Evolutionary conservation across 805 yeast genomes (phyloP).

Genomic region (Cyberlindnera subsufficiens): DNA sequence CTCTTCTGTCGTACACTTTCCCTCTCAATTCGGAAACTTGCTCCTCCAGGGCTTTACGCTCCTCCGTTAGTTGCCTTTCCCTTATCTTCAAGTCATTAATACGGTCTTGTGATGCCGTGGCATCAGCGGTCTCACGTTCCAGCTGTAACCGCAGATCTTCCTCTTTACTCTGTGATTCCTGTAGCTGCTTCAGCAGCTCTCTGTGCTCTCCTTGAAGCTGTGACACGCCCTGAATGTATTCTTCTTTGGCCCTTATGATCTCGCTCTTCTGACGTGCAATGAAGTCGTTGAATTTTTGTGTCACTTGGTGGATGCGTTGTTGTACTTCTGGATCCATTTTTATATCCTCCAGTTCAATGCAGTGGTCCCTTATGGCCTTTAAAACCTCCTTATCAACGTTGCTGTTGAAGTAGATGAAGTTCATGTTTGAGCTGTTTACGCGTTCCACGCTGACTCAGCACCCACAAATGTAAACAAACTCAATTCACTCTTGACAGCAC

Average conservation of each 20-base stretch:
- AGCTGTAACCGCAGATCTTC: constrained; percentile 6
- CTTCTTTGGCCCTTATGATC: constrained; percentile 30
- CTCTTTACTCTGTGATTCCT: constrained; percentile 8
- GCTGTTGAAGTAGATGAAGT: too few species aligned
- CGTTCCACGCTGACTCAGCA: too few species aligned
- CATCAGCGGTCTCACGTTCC: constrained; percentile 17
- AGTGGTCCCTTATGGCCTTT: too few species aligned
- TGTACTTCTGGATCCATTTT: constrained; percentile 28
- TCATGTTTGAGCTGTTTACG: too few species aligned
- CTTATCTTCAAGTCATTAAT: constrained; percentile 27
- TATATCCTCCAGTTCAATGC: too few species aligned
- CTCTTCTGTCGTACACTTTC: constrained; percentile 26
- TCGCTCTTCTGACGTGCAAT: constrained; percentile 29
- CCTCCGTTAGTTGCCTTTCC: constrained; percentile 28
- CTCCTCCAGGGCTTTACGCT: constrained; percentile 22
- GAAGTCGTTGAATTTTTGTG: constrained; percentile 30
- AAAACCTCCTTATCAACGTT: too few species aligned
- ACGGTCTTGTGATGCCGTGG: constrained; percentile 30
- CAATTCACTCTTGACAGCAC: too few species aligned
- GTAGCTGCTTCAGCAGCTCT: constrained; percentile 22
- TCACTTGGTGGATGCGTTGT: constrained; percentile 33
- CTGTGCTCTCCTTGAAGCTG: constrained; percentile 28
- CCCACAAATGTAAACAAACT: too few species aligned
- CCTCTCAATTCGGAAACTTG: constrained; percentile 29
- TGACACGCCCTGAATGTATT: constrained; percentile 26